Base-by-base conservation (phyloP, 768 basidiomycete genomes). In the Crucibulum laeve region DNA sequence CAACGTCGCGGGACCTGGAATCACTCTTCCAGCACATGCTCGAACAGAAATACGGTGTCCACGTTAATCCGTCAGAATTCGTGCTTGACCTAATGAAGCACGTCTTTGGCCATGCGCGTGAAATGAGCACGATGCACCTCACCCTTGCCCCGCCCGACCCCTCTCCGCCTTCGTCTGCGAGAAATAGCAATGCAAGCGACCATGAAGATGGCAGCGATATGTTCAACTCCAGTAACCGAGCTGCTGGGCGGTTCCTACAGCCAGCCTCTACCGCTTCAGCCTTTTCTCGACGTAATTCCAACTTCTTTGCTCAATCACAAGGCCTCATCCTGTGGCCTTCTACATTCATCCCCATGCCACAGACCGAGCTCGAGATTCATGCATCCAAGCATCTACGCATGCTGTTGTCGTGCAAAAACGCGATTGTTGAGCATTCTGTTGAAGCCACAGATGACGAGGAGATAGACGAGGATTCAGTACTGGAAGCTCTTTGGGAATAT, bases 311-410 rank as follows among this genome's bases (percentile, higher is more conserved):
- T 32, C 76, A 80, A 48, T 77, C 77, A 2, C 72, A 78, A 8
- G 85, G 85, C 1, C 65, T 87, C 13, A 54, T 87, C 23, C 55
- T 84, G 26, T 77, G 67, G 69, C 80, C 76, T 4, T 66, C 71
- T 19, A 78, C 73, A 13, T 79, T 84, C 57, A 67, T 85, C 35
- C 75, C 80, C 1, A 68, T 81, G 55, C 41, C 68, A 1, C 73
- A 79, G 23, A 52, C 63, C 3, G 82, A 84, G 54, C 64, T 88
- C 22, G 84, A 87, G 61, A 77, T 82, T 69, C 81, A 84, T 53
- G 70, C 76, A 13, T 81, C 78, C 55, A 81, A 79, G 60, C 74
- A 83, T 57, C 64, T 48, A 73, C 80, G 32, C 55, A 80, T 45
- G 57, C 53, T 43, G 68, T 71, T 52, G 70, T 67, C 59, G 38